These are phyloP conservation scores for Ascoidea rubescens DNA, from an alignment of 805 yeast genomes.

Conservation along the genomic window DNA sequence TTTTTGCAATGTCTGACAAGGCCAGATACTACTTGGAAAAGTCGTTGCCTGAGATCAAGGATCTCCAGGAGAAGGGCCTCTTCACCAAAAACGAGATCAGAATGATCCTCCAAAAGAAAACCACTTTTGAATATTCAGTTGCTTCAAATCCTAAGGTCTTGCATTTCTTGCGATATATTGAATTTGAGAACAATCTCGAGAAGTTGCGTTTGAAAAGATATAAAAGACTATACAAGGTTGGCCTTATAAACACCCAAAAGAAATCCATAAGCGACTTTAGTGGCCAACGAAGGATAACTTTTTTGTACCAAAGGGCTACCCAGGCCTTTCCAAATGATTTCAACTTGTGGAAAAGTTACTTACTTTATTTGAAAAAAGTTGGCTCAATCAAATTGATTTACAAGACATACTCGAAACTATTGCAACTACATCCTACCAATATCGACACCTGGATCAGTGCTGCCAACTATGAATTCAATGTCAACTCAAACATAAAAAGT, in stretches of 20 bases:
- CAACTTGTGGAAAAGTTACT: slow-evolving; percentile 64
- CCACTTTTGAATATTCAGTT: slow-evolving; percentile 88
- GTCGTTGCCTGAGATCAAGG: slow-evolving; percentile 87
- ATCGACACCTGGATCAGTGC: slow-evolving; percentile 89
- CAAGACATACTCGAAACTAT: slow-evolving; percentile 59
- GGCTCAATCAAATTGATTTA: slow-evolving; percentile 64
- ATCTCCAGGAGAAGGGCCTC: slow-evolving; percentile 64
- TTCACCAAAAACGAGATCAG: slow-evolving; percentile 75
- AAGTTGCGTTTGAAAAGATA: slow-evolving; percentile 61
- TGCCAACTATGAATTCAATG: slow-evolving; percentile 85
- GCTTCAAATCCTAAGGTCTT: slow-evolving; percentile 64
- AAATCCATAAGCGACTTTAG: slow-evolving; percentile 79
- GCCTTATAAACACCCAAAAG: slow-evolving; percentile 35
- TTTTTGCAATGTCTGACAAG: slow-evolving; percentile 17
- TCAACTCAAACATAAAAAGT: slow-evolving; percentile 76
- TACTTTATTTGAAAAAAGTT: slow-evolving; percentile 50
- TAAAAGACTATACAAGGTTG: slow-evolving; percentile 40
- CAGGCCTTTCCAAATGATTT: slow-evolving; percentile 67
- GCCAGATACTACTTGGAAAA: slow-evolving; percentile 43
- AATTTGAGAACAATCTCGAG: slow-evolving; percentile 71
- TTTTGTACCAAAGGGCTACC: slow-evolving; percentile 73
- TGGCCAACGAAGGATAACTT: slow-evolving; percentile 64
- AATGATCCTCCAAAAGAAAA: slow-evolving; percentile 79
- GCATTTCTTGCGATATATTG: slow-evolving; percentile 69
- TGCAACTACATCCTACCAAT: slow-evolving; percentile 84